Base-by-base conservation (phyloP, 2,329 filamentous ascomycete species). In the Calonectria hawksworthii region DNA sequence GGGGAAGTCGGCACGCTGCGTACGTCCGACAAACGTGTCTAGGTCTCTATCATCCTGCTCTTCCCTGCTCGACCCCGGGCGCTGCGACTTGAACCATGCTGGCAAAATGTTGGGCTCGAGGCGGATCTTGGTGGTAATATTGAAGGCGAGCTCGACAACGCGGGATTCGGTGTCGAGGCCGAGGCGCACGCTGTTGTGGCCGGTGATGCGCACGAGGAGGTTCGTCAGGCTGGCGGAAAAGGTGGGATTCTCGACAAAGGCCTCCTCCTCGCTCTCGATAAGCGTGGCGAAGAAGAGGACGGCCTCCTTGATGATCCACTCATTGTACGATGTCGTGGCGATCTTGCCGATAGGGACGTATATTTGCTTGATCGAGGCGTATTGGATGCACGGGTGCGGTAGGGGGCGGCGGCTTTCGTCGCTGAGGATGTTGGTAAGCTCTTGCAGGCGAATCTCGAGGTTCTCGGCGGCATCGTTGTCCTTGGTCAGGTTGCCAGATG, bases 261-360 rank as follows among this genome's bases (percentile, higher is more conserved):
- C 95, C 83, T 98, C 97, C 86, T 98, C 96, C 85, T 99, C 97
- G 84, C 96, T 97, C 86, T 99, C 97, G 81, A 99, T 95, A 76
- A 99, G 90, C 21, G 95, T 96, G 72, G 95, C 95, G 85, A 98
- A 98, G 83, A 98, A 93, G 51, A 93, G 89, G 47, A 98, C 94
- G 32, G 95, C 94, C 82, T 96, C 94, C 77, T 94, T 93, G 79
- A 99, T 94, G 82, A 98, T 93, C 82, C 92, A 93, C 80, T 98
- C 94, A 84, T 98, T 94, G 83, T 95, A 94, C 38, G 94, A 96
- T 0, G 94, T 93, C 3, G 95, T 92, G 3, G 96, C 96, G 79
- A 99, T 96, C 86, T 98, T 96, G 76, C 95, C 94, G 77, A 99
- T 93, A 16, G 95, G 94, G 6, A 95, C 93, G 84, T 98, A 99